Evolutionary conservation across 352 stramenopile genomes (phyloP).

Genomic region (Globisporangium camurandrum): DNA sequence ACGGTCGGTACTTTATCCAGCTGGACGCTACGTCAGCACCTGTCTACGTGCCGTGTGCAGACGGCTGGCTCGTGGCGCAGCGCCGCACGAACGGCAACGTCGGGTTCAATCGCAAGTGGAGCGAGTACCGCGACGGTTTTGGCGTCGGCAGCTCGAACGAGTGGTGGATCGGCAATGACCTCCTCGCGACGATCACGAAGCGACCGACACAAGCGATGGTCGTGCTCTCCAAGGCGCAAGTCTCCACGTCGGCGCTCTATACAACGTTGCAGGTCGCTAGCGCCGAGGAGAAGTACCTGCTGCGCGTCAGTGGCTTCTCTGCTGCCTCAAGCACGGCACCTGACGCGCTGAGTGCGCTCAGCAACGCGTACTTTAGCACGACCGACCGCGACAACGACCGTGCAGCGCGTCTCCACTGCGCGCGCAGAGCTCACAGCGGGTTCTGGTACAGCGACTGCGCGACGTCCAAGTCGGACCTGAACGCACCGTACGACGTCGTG

Average conservation of each 20-base stretch:
- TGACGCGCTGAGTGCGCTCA: constrained; percentile 34
- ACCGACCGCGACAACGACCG: constrained; percentile 49
- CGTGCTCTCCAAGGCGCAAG: constrained; percentile 39
- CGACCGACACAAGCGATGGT: constrained; percentile 34
- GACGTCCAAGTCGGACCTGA: constrained; percentile 32
- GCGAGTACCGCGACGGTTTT: constrained; percentile 50
- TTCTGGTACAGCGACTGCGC: constrained; percentile 56
- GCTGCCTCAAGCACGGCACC: constrained; percentile 23
- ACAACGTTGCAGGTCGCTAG: constrained; percentile 33
- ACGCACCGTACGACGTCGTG: constrained; percentile 40
- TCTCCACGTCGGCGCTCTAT: constrained; percentile 34
- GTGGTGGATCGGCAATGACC: constrained; percentile 55
- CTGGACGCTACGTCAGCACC: constrained; percentile 18
- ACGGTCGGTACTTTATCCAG: constrained; percentile 48
- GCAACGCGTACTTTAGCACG: constrained; percentile 55
- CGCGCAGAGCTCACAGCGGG: constrained; percentile 31
- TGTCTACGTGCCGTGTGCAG: constrained; percentile 31
- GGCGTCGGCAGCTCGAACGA: constrained; percentile 31
- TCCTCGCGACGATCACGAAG: constrained; percentile 27
- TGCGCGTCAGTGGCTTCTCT: constrained; percentile 33
- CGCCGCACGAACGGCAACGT: constrained; percentile 34
- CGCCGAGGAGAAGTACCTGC: constrained; percentile 37
- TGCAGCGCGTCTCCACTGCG: constrained; percentile 33
- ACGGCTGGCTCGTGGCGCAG: constrained; percentile 55
- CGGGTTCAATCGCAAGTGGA: constrained; percentile 55